These are phyloP conservation scores for Sistotremastrum niveocremeum DNA, from an alignment of 768 basidiomycete genomes.

Conservation along the genomic window DNA sequence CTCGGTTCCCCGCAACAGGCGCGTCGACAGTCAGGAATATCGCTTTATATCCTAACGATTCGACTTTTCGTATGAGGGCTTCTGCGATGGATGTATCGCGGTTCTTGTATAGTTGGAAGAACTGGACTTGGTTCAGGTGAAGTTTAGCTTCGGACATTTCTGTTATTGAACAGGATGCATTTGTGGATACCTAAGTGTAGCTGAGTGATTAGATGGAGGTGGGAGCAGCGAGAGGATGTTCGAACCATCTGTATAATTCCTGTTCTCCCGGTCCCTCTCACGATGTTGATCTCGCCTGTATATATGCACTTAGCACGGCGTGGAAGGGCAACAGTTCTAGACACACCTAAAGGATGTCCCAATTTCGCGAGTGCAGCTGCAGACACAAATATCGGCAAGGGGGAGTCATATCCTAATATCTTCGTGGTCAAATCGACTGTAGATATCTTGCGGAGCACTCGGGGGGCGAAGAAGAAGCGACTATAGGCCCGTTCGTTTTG, in stretches of 20 bases:
- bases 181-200: slow-evolving; percentile 30
- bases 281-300: slow-evolving; percentile 70
- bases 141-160: slow-evolving; percentile 47
- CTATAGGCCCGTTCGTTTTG: slow-evolving; percentile 75
- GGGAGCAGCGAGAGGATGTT: too few species aligned
- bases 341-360: slow-evolving; percentile 65
- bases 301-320: neutral
- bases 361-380: slow-evolving; percentile 76
- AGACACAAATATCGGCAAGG: slow-evolving; percentile 72
- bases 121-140: slow-evolving; percentile 43
- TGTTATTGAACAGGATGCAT: slow-evolving; percentile 54
- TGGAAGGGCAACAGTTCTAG: slow-evolving; percentile 1
- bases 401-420: slow-evolving; percentile 56
- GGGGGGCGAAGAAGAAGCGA: slow-evolving; percentile 77
- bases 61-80: slow-evolving; percentile 56
- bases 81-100: slow-evolving; percentile 51
- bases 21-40: slow-evolving; percentile 91
- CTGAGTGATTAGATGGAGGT: too few species aligned
- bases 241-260: slow-evolving; percentile 72
- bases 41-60: slow-evolving; percentile 65
- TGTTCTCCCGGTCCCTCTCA: slow-evolving; percentile 47
- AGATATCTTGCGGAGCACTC: slow-evolving; percentile 60
- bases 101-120: slow-evolving; percentile 85
- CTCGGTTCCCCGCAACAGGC: slow-evolving; percentile 68
- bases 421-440: slow-evolving; percentile 55